Conservation (phyloP, 305 asterid genomes). For the Withania somnifera region DNA sequence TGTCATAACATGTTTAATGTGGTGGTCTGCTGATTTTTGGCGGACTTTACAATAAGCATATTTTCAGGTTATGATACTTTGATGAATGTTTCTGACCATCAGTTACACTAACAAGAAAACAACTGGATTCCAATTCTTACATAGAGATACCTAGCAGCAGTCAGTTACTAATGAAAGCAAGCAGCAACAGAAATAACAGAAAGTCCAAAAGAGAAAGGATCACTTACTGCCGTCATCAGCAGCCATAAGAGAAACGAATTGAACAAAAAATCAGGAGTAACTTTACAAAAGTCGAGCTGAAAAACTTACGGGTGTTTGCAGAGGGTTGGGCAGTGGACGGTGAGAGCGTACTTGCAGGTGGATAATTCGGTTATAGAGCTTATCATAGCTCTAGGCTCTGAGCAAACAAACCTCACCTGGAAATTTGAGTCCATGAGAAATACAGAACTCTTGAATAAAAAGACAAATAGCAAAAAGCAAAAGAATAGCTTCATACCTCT, state of each 20-base stretch:
- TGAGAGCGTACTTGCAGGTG: conserved; percentile 95
- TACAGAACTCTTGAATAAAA: conserved; percentile 12
- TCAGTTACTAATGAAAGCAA: not conserved
- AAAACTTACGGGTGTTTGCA: conserved; percentile 95
- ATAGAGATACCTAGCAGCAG: not conserved
- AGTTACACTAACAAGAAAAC: not conserved
- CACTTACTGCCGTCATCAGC: not conserved
- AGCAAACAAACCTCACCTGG: conserved; percentile 95
- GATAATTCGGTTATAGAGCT: conserved; percentile 91
- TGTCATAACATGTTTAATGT: too few species aligned
- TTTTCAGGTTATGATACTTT: not conserved
- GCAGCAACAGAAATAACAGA: not conserved
- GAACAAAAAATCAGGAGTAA: not conserved
- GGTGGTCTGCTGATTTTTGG: not conserved
- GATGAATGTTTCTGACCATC: not conserved
- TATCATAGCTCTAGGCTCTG: conserved; percentile 89
- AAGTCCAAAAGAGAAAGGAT: not conserved
- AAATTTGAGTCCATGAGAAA: conserved; percentile 16
- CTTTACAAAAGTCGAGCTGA: not conserved
- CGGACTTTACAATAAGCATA: not conserved
- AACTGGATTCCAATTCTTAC: not conserved
- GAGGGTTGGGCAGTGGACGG: conserved; percentile 81
- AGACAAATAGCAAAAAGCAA: not conserved
- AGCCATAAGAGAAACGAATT: not conserved
- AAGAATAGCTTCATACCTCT: conserved; percentile 40